These are phyloP conservation scores for Wickerhamomyces xylosicus DNA, from an alignment of 805 yeast genomes.

Conservation along the genomic window DNA sequence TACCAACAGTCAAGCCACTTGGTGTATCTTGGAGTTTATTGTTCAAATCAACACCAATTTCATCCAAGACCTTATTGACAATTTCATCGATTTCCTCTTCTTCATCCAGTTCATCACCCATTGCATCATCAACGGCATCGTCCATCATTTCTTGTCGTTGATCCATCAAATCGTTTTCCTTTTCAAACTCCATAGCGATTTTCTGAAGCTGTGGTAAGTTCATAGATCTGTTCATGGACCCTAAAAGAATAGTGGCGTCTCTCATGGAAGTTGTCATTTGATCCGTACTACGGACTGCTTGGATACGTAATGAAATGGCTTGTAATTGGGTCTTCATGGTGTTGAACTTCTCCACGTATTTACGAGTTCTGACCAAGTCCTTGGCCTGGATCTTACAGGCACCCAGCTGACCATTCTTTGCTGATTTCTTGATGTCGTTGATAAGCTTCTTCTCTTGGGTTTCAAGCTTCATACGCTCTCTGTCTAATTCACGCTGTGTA, in stretches of 20 bases:
- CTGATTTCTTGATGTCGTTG: conserved; percentile 80
- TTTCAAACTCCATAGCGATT: conserved; percentile 92
- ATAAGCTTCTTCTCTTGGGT: conserved; percentile 85
- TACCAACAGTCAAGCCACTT: conserved; percentile 19
- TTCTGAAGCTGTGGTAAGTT: conserved; percentile 81
- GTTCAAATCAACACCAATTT: conserved; percentile 81
- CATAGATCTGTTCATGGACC: conserved; percentile 84
- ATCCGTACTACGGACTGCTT: conserved; percentile 83
- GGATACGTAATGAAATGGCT: conserved; percentile 86
- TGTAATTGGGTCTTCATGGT: conserved; percentile 91
- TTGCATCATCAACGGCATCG: conserved; percentile 93
- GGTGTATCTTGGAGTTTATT: conserved; percentile 38
- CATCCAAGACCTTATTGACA: conserved; percentile 86
- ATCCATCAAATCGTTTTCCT: conserved; percentile 93
- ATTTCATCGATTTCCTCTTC: conserved; percentile 89
- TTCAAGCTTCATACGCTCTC: conserved; percentile 82
- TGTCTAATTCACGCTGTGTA: conserved; percentile 84
- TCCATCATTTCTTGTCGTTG: conserved; percentile 99
- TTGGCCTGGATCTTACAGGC: conserved; percentile 94
- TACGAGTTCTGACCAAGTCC: conserved; percentile 83
- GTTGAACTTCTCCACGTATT: conserved; percentile 75
- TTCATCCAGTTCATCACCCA: conserved; percentile 84
- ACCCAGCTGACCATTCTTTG: conserved; percentile 79
- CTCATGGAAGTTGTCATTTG: conserved; percentile 94
- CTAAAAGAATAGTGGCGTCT: conserved; percentile 79